Evolutionary conservation across 371 early-diverging fungal genomes (phyloP).

Genomic region (Mortierella sp.): DNA sequence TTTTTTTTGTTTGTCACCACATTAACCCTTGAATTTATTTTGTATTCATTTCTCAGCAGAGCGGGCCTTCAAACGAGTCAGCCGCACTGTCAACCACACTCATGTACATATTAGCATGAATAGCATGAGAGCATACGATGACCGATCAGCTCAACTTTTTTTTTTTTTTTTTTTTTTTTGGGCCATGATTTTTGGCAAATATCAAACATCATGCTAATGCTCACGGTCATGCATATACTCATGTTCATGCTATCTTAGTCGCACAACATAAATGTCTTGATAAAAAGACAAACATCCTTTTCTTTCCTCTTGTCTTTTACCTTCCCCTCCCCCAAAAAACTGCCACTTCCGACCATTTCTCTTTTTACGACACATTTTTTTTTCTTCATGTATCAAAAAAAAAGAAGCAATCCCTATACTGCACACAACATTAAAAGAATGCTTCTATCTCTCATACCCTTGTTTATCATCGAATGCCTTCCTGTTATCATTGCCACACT

Average conservation of each 20-base stretch:
- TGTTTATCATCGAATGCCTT: constrained; percentile 24
- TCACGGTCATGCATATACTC: not conserved
- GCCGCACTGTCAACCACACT: not conserved
- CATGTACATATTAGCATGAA: not conserved
- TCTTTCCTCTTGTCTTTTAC: not conserved
- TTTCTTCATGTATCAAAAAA: not conserved
- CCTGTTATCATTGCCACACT: constrained; percentile 29
- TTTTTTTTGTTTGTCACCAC: no score
- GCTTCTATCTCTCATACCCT: constrained; percentile 9
- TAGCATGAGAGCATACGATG: constrained; percentile 7
- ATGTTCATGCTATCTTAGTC: no score
- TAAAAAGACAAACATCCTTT: constrained; percentile 2
- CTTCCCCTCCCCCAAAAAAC: not conserved
- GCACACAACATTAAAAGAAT: not conserved
- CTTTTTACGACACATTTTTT: not conserved
- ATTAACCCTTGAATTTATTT: not conserved
- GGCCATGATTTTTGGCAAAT: no score
- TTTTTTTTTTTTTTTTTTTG: not conserved
- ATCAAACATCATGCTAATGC: not conserved
- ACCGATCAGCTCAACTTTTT: not conserved
- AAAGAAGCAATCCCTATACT: not conserved
- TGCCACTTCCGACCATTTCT: not conserved
- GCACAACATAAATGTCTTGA: no score
- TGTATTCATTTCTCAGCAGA: not conserved
- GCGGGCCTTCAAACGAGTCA: not conserved